These are phyloP conservation scores for Nepenthes mirabilis DNA, from an alignment of 148 eudicot species.

Conservation along the genomic window DNA sequence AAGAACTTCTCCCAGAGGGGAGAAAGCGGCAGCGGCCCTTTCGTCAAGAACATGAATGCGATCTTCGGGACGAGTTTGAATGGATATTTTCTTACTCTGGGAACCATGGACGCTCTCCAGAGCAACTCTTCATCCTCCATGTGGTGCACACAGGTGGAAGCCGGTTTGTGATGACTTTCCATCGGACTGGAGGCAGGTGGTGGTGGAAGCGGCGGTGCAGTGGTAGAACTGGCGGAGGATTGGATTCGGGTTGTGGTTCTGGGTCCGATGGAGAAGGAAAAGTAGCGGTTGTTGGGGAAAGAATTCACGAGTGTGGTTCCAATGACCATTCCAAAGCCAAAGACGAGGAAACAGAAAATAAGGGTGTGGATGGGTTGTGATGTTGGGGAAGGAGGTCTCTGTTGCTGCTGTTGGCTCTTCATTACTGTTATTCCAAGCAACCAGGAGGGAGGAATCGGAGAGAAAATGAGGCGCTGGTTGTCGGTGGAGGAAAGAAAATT, in stretches of 20 bases:
- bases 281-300: background rate
- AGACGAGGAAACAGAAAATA: background rate
- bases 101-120: conserved; percentile 30
- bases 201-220: background rate
- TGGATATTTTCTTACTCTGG: conserved; percentile 8
- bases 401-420: no score
- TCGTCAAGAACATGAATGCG: conserved; percentile 52
- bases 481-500: no score
- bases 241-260: background rate
- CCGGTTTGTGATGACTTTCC: background rate
- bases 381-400: background rate
- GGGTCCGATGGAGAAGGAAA: background rate
- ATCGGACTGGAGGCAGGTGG: background rate
- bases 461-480: no score
- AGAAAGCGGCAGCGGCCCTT: conserved; percentile 40
- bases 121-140: conserved; percentile 30
- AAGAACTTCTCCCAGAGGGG: conserved; percentile 57
- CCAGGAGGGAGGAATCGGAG: no score
- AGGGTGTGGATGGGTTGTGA: background rate
- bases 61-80: conserved; percentile 22
- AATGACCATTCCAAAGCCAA: background rate
- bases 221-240: background rate
- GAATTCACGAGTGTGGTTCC: background rate
- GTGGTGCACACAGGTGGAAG: background rate
- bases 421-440: no score